Base-by-base conservation (phyloP, 1,284 basidiomycete species). In the Naganishia sp. region DNA sequence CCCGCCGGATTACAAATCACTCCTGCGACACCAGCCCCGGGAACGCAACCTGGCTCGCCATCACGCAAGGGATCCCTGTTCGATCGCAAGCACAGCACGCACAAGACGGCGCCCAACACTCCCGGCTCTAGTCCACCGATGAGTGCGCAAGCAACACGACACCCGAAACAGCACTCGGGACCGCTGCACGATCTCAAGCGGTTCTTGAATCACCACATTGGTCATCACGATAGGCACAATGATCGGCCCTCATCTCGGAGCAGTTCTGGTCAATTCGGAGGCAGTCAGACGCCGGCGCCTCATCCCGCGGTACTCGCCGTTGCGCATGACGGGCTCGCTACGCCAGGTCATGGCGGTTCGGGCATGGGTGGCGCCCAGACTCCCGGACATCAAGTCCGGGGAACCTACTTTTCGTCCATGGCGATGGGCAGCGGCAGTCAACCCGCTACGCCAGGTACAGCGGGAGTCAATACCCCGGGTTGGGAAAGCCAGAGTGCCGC, bases 161-260 rank as follows among this genome's bases (percentile, higher is more conserved):
- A 76, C 51, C 50, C 75, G 9, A 79, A 79, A 67, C 75, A 81
- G 49, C 80, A 82, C 69, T 65, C 72, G 15, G 82, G 90, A 0
- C 88, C 91, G 3, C 84, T 96, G 57, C 87, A 90, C 79, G 93
- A 95, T 78, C 86, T 96, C 72, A 92, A 92, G 75, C 89, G 92
- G 39, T 94, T 95, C 82, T 84, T 95, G 68, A 90, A 94, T 80
- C 86, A 90, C 79, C 90, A 93, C 79, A 88, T 93, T 62, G 87
- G 87, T 67, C 87, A 89, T 68, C 75, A 75, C 2, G 69, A 73
- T 35, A 39, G 65, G 50, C 65, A 50, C 11, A 13, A 13, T 13
- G 35, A 39, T 9, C 35, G 35, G 13, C 28, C 49, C 41, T 25
- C 47, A 1, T 66, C 56, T 13, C 31, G 64, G 15, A 35, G 21